Evolutionary conservation across 1,284 basidiomycete species (phyloP).

Genomic region (Dichomitus squalens): DNA sequence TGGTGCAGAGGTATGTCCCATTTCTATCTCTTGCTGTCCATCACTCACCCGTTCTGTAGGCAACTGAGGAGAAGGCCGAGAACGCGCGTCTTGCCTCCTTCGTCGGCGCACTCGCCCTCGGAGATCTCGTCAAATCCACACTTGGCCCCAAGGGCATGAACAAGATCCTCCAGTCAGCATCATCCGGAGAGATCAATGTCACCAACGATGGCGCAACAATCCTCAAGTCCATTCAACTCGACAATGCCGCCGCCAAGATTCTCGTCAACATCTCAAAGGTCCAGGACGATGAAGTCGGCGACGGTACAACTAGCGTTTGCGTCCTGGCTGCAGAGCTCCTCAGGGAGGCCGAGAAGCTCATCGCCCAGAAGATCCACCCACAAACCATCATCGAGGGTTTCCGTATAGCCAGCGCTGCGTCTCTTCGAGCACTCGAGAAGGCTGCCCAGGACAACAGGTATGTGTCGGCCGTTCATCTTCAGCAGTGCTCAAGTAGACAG

Average conservation of each 20-base stretch:
- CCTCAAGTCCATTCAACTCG: slow-evolving; percentile 94
- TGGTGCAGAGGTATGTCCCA: slow-evolving; percentile 41
- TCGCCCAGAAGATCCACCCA: slow-evolving; percentile 93
- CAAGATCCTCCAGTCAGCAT: slow-evolving; percentile 92
- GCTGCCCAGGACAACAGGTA: slow-evolving; percentile 87
- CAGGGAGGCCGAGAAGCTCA: slow-evolving; percentile 95
- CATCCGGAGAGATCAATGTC: slow-evolving; percentile 92
- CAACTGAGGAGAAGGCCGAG: slow-evolving; percentile 97
- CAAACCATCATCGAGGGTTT: slow-evolving; percentile 99
- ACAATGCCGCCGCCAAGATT: slow-evolving; percentile 99
- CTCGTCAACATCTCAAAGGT: slow-evolving; percentile 99
- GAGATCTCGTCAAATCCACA: slow-evolving; percentile 98
- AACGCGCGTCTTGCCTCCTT: slow-evolving; percentile 98
- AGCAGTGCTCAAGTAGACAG: background rate
- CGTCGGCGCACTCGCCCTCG: slow-evolving; percentile 94
- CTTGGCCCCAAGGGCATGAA: slow-evolving; percentile 98
- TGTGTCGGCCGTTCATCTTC: slow-evolving; percentile 32
- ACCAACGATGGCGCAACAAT: slow-evolving; percentile 99
- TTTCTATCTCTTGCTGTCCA: background rate
- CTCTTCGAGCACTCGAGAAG: slow-evolving; percentile 82
- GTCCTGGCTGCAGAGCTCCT: slow-evolving; percentile 93
- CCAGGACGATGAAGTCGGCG: slow-evolving; percentile 98
- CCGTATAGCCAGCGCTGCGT: slow-evolving; percentile 88
- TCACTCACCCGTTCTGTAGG: slow-evolving; percentile 47
- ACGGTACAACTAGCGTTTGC: slow-evolving; percentile 95